Conservation (phyloP, 1,284 basidiomycete species). For the Anthracocystis setariae region DNA sequence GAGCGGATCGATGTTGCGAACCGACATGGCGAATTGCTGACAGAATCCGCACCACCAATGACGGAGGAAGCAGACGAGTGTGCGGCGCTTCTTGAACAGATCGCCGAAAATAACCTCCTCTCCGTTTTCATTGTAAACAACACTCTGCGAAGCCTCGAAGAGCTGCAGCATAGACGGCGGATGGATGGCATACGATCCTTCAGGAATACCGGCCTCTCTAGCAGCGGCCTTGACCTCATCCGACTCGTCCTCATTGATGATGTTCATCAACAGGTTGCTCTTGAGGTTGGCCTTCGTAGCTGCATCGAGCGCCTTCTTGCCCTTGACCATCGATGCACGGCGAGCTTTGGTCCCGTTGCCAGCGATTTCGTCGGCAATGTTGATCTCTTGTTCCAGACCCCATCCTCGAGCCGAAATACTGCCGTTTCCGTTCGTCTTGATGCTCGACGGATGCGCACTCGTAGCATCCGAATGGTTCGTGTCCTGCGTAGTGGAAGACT, state of each 20-base stretch:
- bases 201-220: constrained; percentile 43
- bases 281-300: constrained; percentile 16
- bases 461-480: constrained; percentile 9
- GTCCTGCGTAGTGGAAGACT: constrained; percentile 8
- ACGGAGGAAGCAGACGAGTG: constrained; percentile 74
- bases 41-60: constrained; percentile 76
- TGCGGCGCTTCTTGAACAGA: constrained; percentile 75
- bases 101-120: constrained; percentile 77
- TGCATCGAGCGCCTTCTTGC: constrained; percentile 14
- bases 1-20: constrained; percentile 73
- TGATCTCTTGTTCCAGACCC: constrained; percentile 43
- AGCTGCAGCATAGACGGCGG: constrained; percentile 69
- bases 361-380: constrained; percentile 30
- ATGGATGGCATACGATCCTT: constrained; percentile 57
- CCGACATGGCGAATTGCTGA: constrained; percentile 83
- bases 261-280: constrained; percentile 18
- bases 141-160: constrained; percentile 74
- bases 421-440: neutral
- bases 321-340: constrained; percentile 30
- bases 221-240: constrained; percentile 46
- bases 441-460: constrained; percentile 2
- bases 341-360: constrained; percentile 7
- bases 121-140: constrained; percentile 77
- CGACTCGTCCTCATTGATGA: constrained; percentile 37
- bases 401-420: constrained; percentile 13